phyloP scores from a whole-genome alignment of 2,329 filamentous ascomycete species.

The Trichophyton mentagrophytes region DNA sequence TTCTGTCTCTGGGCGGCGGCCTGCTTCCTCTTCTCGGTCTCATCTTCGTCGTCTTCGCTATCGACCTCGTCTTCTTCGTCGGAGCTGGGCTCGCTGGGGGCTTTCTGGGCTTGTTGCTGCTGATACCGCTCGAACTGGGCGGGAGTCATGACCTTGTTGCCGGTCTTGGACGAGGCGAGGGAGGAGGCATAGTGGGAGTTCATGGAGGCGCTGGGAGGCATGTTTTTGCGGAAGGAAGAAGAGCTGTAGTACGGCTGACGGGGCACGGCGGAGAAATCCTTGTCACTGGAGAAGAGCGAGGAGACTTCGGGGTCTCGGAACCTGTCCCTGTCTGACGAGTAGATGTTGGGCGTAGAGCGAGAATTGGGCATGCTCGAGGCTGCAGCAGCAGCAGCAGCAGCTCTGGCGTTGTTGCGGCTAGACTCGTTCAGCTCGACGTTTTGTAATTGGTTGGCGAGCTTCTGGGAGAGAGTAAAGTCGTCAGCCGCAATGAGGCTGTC shows the following conservation, averaged over 20 bases:
- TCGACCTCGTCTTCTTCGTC: slow-evolving; percentile 42
- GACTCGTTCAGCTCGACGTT: background rate
- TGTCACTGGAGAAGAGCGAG: slow-evolving; percentile 11
- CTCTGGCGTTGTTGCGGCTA: background rate
- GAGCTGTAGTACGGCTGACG: slow-evolving; percentile 3
- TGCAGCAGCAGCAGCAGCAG: slow-evolving; percentile 17
- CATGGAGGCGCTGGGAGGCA: slow-evolving; percentile 33
- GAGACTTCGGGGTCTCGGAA: slow-evolving; percentile 2
- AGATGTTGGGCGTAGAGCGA: slow-evolving; percentile 6
- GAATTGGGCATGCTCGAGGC: slow-evolving; percentile 1
- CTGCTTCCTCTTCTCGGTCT: slow-evolving; percentile 60
- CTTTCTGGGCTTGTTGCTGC: slow-evolving; percentile 52
- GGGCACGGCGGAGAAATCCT: slow-evolving; percentile 10
- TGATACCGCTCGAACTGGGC: slow-evolving; percentile 74
- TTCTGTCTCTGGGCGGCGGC: slow-evolving; percentile 66
- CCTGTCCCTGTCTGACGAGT: background rate
- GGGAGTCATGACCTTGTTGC: slow-evolving; percentile 75
- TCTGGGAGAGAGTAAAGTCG: background rate
- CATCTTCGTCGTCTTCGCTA: slow-evolving; percentile 66
- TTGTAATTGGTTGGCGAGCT: background rate
- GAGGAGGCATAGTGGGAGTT: slow-evolving; percentile 35
- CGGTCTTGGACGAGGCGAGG: slow-evolving; percentile 27
- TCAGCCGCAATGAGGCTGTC: slow-evolving; percentile 36
- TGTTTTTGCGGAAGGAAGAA: slow-evolving; percentile 9
- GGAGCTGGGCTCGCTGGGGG: slow-evolving; percentile 36